Base-by-base conservation (phyloP, 2,329 filamentous ascomycete genomes). In the Cercospora janseana region DNA sequence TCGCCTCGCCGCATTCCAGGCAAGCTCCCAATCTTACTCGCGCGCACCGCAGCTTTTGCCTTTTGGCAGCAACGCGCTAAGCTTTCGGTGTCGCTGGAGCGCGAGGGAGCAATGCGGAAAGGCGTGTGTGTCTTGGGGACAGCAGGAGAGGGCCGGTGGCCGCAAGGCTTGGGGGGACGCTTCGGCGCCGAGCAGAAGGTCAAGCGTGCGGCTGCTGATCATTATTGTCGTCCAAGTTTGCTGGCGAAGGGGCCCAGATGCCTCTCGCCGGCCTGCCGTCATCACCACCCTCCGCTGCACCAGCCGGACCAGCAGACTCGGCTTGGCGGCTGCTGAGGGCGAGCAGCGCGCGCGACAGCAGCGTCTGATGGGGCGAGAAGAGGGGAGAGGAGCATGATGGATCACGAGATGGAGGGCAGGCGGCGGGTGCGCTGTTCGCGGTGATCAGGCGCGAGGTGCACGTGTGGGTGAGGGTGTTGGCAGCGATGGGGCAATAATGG, bases 401-500 rank as follows among this genome's bases (percentile, higher is more conserved):
- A n/a, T n/a, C n/a, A n/a, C n/a, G 34, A 4, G 34, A 23, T 15
- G 15, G 20, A 18, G 34, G 13, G 34, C 16, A 4, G 34, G 10
- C 4, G 13, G 4, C 6, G 4, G 23, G 26, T 43, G 40, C 24
- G 40, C 13, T n/a, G 40, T 12, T 24, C 12, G 20, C 31, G 31
- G 41, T 28, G 41, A 32, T 46, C 43, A 37, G 18, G 32, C 32
- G 44, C 31, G 16, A 6, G 31, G 41, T 29, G 51, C 26, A 34
- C 24, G 44, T 41, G 40, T 44, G 34, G n/a, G n/a, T n/a, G n/a
- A n/a, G n/a, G n/a, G 23, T 51, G 41, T 31, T 49, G 31, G 35
- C 26, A 46, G 46, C 44, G 51, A 48, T n/a, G n/a, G n/a, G n/a
- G n/a, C n/a, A n/a, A 44, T 54, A 58, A 56, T 56, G 45, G 49